Base-by-base conservation (phyloP, 495 filamentous ascomycete genomes). In the Echria macrotheca region DNA sequence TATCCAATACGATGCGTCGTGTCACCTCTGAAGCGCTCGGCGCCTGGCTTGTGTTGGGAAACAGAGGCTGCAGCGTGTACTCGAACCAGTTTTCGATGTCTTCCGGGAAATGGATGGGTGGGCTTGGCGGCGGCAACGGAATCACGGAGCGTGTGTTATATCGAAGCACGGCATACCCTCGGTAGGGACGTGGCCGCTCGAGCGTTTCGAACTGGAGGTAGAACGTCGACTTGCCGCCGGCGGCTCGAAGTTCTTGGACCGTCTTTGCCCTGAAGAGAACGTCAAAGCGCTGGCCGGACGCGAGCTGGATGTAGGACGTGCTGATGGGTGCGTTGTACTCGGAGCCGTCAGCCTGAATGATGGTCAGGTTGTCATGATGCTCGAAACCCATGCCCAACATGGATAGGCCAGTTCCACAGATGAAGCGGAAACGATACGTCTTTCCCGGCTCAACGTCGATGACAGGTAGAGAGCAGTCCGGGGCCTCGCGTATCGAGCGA, bases 281-380 rank as follows among this genome's bases (percentile, higher is more conserved):
- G 51, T 74, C 72, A 55, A 74, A 83, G 14, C 81, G 71, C 53
- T 83, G 79, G 18, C 80, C 81, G 5, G 65, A 53, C 6, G 56
- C 74, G 14, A 84, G 58, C 52, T 80, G 77, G n/a, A 82, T 57
- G 54, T 69, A 72, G 37, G 67, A 64, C 0, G 70, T 73, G 8
- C 56, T 52, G 10, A 67, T 56, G 0, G 74, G 74, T 39, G 70
- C 60, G 15, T 79, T 81, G 62, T 82, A 81, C 31, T 64, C 61
- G n/a, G 53, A 57, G 15, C 78, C 79, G 54, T 84, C 81, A 1
- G 71, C 77, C 38, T 75, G 73, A 41, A 84, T 72, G 38, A 84
- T 69, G 1, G 62, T 70, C 4, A 77, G 42, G 17, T 70, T 58
- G 17, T 65, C 36, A 53, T 83, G 80, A 23, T 59, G 70, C 44